These are phyloP conservation scores for California macrophylla DNA, from an alignment of 441 rosid genomes.

Conservation along the genomic window DNA sequence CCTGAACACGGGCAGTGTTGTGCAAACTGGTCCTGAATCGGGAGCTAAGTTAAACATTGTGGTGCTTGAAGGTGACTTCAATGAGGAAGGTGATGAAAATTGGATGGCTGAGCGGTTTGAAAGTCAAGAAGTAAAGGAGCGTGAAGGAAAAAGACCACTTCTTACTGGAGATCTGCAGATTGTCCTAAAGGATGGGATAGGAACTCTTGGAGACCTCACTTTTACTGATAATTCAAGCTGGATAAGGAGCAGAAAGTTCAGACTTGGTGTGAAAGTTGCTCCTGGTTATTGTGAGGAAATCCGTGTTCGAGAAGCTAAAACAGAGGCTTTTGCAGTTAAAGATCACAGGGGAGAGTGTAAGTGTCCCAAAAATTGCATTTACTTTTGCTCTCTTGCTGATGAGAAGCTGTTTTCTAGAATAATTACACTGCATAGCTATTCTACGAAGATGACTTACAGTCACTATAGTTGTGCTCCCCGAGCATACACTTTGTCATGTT, in stretches of 20 bases:
- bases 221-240: conserved; percentile 98
- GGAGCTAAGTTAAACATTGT: conserved; percentile 65
- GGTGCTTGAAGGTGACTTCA: conserved; percentile 95
- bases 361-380: conserved; percentile 15
- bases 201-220: conserved; percentile 78
- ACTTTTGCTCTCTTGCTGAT: neutral
- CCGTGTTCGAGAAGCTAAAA: conserved; percentile 88
- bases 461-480: too few relatives aligned
- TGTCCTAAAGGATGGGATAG: conserved; percentile 90
- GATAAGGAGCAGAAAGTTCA: conserved; percentile 95
- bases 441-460: too few relatives aligned
- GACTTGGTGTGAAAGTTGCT: conserved; percentile 78
- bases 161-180: conserved; percentile 80
- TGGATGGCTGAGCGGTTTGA: conserved; percentile 92
- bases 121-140: conserved; percentile 88
- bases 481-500: too few relatives aligned
- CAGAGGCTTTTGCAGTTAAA: conserved; percentile 91
- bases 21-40: conserved; percentile 74
- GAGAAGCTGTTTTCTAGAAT: neutral
- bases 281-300: conserved; percentile 65
- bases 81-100: conserved; percentile 75
- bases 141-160: conserved; percentile 95
- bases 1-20: conserved; percentile 49
- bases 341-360: conserved; percentile 97
- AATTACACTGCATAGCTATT: too few relatives aligned